These are phyloP conservation scores for Lipomyces sp. DNA, from an alignment of 805 yeast species.

Conservation along the genomic window DNA sequence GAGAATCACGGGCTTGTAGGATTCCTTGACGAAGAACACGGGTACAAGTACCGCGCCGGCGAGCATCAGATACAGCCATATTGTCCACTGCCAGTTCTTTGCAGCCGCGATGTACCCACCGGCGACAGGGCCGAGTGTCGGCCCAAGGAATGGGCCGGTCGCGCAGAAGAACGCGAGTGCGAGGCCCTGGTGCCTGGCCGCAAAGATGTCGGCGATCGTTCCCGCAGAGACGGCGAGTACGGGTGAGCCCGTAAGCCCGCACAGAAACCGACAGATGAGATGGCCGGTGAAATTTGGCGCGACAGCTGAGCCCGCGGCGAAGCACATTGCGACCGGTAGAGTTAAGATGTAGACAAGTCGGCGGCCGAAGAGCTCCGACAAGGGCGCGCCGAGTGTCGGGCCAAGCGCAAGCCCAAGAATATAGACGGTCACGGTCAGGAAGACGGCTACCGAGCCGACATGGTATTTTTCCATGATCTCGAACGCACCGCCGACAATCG, in stretches of 20 bases:
- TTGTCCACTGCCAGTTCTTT: conserved; percentile 42
- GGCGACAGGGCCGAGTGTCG: conserved; percentile 66
- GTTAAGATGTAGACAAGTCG: conserved; percentile 51
- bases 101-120: conserved; percentile 77
- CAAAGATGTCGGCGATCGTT: conserved; percentile 7
- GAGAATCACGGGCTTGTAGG: conserved; percentile 66
- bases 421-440: conserved; percentile 75
- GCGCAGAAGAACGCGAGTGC: conserved; percentile 2
- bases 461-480: conserved; percentile 59
- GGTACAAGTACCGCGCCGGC: conserved; percentile 51
- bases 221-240: conserved; percentile 86
- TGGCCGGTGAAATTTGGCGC: conserved; percentile 5
- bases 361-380: conserved; percentile 57
- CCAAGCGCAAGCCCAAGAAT: conserved; percentile 76
- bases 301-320: conserved; percentile 40
- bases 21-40: conserved; percentile 54
- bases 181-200: background rate
- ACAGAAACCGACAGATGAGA: conserved; percentile 72
- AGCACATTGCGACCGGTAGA: conserved; percentile 43
- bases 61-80: conserved; percentile 64
- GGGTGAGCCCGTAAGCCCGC: conserved; percentile 80
- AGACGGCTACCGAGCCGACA: conserved; percentile 79
- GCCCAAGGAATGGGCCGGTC: conserved; percentile 51
- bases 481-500: conserved; percentile 76
- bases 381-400: conserved; percentile 58